These are phyloP conservation scores for Starmerella riodocensis DNA, from an alignment of 805 yeast genomes.

Conservation along the genomic window DNA sequence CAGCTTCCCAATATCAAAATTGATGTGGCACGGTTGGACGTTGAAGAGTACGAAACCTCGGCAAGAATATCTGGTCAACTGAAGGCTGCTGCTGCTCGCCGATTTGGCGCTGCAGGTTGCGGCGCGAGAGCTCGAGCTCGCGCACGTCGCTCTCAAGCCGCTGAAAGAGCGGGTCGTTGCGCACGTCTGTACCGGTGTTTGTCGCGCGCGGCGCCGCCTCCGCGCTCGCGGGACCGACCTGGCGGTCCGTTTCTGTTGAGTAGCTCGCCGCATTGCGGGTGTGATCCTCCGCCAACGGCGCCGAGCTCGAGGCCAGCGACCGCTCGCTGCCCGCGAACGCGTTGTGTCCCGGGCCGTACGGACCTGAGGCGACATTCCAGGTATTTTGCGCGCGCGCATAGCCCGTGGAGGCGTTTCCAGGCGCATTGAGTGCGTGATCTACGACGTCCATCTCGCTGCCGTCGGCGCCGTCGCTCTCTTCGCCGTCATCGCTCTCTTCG, in stretches of 20 bases:
- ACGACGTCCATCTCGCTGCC: not conserved
- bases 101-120: slow-evolving; percentile 10
- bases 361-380: no score
- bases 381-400: no score
- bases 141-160: slow-evolving; percentile 7
- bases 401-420: no score
- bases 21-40: no score
- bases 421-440: not conserved
- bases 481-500: not conserved
- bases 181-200: not conserved
- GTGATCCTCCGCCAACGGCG: not conserved
- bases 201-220: not conserved
- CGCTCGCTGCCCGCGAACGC: no score
- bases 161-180: not conserved
- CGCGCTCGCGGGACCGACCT: not conserved
- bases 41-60: slow-evolving; percentile 3
- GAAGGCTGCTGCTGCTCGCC: slow-evolving; percentile 5
- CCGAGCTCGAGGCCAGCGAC: no score
- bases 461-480: not conserved
- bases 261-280: not conserved
- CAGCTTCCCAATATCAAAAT: no score
- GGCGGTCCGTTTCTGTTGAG: not conserved
- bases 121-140: slow-evolving; percentile 6
- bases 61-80: not conserved
- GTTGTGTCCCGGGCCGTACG: no score